A percentile compares a stretch with the other conserved stretches of the same genome.
These are phyloP conservation scores for Wickerhamiella slavikovae DNA, from an alignment of 805 yeast genomes.

Conservation along the genomic window DNA sequence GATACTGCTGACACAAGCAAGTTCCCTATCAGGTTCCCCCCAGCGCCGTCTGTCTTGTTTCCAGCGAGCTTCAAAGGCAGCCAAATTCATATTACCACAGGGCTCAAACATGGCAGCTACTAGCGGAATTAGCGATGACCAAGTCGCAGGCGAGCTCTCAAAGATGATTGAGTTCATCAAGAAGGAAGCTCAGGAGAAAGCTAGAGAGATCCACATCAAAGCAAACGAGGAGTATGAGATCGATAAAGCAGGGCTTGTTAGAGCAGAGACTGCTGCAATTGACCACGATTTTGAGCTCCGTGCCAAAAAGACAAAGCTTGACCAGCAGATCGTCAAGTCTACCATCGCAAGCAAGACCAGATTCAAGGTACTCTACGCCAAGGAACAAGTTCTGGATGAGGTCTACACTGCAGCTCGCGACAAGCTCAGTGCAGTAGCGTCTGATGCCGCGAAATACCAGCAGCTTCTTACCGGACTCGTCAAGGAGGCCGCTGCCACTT, in stretches of 20 bases:
- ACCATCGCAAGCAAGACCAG: constrained; percentile 91
- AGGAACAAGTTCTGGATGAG: constrained; percentile 57
- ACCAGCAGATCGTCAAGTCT: constrained; percentile 89
- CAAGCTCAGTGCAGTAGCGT: constrained; percentile 36
- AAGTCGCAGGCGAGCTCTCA: constrained; percentile 88
- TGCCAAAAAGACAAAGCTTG: constrained; percentile 75
- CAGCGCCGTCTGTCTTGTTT: too few relatives aligned
- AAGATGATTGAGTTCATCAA: constrained; percentile 98
- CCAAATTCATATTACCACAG: too few relatives aligned
- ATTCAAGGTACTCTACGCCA: constrained; percentile 69
- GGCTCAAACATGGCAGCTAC: constrained; percentile 4
- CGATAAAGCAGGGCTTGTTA: constrained; percentile 86
- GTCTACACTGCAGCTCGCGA: constrained; percentile 51
- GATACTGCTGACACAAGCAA: too few relatives aligned
- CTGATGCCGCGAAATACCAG: constrained; percentile 39
- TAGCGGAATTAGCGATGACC: constrained; percentile 18
- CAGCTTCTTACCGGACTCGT: constrained; percentile 56
- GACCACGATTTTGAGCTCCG: constrained; percentile 63
- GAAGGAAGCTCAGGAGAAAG: constrained; percentile 98
- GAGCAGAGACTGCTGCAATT: constrained; percentile 76
- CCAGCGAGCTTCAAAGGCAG: too few relatives aligned
- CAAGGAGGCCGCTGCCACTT: constrained; percentile 42
- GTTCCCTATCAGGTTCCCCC: too few relatives aligned
- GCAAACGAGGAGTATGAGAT: constrained; percentile 98
- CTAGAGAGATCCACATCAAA: constrained; percentile 83